Percentiles rank a stretch among this genome's conserved stretches.
Conservation (phyloP, 108 stramenopile species). For the Pseudonitzschia multiseries region DNA sequence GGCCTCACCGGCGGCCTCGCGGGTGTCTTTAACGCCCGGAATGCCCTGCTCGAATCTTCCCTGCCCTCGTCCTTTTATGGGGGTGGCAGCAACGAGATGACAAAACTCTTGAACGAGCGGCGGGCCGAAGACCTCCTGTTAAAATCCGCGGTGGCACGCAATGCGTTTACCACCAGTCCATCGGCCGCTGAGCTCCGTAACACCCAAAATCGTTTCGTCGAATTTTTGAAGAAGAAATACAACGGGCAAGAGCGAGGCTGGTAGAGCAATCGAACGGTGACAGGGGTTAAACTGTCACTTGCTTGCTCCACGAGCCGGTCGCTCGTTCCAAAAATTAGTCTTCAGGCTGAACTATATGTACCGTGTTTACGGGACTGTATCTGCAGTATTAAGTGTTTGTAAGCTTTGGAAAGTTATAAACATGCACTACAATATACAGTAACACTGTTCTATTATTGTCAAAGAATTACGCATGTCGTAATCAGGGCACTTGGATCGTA, state of each 20-base stretch:
- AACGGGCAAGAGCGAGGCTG: background rate
- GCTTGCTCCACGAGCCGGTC: too few relatives aligned
- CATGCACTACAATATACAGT: too few relatives aligned
- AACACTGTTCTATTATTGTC: too few relatives aligned
- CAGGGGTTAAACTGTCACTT: background rate
- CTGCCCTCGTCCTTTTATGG: background rate
- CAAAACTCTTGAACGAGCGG: slow-evolving; percentile 1
- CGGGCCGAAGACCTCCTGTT: background rate
- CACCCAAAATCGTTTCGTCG: background rate
- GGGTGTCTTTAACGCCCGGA: background rate
- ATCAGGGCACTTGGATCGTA: background rate
- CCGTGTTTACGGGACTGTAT: too few relatives aligned
- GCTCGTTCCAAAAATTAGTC: too few relatives aligned
- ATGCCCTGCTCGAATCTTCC: background rate
- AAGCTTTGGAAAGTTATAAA: too few relatives aligned
- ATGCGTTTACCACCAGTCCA: background rate
- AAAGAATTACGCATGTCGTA: too few relatives aligned
- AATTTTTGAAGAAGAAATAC: slow-evolving; percentile 16
- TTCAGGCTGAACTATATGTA: too few relatives aligned
- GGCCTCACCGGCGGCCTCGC: background rate
- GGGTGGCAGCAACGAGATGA: background rate
- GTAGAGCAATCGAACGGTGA: background rate
- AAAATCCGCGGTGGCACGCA: background rate
- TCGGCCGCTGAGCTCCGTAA: background rate
- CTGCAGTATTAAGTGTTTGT: too few relatives aligned